phyloP scores from a whole-genome alignment of 2,329 filamentous ascomycete species.

The Celoporthe dispersa region DNA sequence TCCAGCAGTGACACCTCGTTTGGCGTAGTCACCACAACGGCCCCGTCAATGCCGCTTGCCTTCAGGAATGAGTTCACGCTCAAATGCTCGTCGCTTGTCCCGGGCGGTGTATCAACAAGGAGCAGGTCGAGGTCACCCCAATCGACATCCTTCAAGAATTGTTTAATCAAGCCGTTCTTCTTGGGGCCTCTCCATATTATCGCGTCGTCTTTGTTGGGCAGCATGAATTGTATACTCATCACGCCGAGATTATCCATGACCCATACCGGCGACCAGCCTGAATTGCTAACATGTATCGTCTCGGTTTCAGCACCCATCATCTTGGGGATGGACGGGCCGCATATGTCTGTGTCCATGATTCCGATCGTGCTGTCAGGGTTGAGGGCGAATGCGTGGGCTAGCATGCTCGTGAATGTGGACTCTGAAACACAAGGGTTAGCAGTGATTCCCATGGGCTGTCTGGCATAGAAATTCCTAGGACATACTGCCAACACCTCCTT shows the following conservation, averaged over 20 bases:
- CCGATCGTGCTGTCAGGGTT: conserved; percentile 81
- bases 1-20: conserved; percentile 93
- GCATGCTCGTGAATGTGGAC: conserved; percentile 86
- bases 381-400: conserved; percentile 86
- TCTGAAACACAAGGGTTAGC: conserved; percentile 44
- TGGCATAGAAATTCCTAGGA: neutral
- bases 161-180: conserved; percentile 98
- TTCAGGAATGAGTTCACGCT: conserved; percentile 91
- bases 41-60: conserved; percentile 90
- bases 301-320: conserved; percentile 98
- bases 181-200: conserved; percentile 98
- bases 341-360: conserved; percentile 98
- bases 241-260: conserved; percentile 91
- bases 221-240: conserved; percentile 98
- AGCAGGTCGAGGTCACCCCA: conserved; percentile 96
- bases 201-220: conserved; percentile 90
- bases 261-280: conserved; percentile 95
- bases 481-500: conserved; percentile 84
- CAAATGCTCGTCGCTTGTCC: conserved; percentile 93
- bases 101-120: conserved; percentile 92
- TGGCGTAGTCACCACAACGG: conserved; percentile 90
- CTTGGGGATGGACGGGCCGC: conserved; percentile 93
- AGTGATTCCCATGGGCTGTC: neutral
- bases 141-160: conserved; percentile 96
- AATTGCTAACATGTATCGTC: conserved; percentile 86